Evolutionary conservation across 139 green algal species (phyloP).

Genomic region (Coccomyxa sp.): DNA sequence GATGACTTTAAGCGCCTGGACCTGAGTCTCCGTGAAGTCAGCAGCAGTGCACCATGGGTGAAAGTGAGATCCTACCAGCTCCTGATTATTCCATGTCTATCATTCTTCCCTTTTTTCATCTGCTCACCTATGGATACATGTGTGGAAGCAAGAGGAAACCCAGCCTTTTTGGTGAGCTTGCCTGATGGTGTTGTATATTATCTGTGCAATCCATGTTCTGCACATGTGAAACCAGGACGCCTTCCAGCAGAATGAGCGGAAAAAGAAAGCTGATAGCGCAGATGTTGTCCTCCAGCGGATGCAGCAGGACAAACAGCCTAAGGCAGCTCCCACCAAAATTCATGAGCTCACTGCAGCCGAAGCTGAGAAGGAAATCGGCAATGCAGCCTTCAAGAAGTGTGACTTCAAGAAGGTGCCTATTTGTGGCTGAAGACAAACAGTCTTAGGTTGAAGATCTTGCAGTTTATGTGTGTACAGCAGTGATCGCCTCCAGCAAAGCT

Average conservation of each 20-base stretch:
- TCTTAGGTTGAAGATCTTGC: not conserved
- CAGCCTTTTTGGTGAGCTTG: not conserved
- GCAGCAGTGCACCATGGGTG: slow-evolving; percentile 59
- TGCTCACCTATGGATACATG: not conserved
- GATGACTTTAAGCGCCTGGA: slow-evolving; percentile 75
- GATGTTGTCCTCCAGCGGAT: not conserved
- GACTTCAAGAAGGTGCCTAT: slow-evolving; percentile 47
- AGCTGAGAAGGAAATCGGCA: slow-evolving; percentile 64
- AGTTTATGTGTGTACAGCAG: not conserved
- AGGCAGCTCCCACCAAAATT: not conserved
- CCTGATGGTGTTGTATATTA: not conserved
- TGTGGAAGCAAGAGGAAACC: not conserved
- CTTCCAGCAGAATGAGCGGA: slow-evolving; percentile 31
- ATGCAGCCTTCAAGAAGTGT: slow-evolving; percentile 66
- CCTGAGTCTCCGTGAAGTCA: slow-evolving; percentile 59
- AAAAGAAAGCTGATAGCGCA: slow-evolving; percentile 18
- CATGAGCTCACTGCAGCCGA: slow-evolving; percentile 49
- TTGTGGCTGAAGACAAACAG: not conserved
- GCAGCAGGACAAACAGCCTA: slow-evolving; percentile 11
- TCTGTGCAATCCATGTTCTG: not conserved
- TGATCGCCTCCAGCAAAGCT: not conserved
- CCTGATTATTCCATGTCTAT: not conserved
- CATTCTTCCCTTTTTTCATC: not conserved
- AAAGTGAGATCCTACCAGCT: not conserved
- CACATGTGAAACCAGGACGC: slow-evolving; percentile 27